A percentile compares a stretch with the other conserved stretches of the same genome.
phyloP scores from a whole-genome alignment of 129 eudicot species.

The Tanacetum coccineum region DNA sequence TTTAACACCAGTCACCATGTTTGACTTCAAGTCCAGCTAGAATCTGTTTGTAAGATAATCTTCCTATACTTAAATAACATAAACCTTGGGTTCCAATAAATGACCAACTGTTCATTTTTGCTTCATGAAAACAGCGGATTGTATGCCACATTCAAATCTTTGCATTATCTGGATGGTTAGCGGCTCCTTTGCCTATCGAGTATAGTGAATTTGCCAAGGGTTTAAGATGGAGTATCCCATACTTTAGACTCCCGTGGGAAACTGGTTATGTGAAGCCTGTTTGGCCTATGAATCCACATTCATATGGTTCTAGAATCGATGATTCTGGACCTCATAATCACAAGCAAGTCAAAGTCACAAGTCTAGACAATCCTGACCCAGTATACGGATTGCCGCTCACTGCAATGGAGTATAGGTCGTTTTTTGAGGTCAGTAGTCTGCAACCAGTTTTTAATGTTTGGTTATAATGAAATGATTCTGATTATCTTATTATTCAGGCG shows the following conservation, averaged over 20 bases:
- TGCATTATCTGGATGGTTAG: conserved; percentile 84
- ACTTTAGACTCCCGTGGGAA: conserved; percentile 92
- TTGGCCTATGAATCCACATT: conserved; percentile 42
- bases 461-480: too few relatives aligned
- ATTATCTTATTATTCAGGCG: too few relatives aligned
- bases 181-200: conserved; percentile 82
- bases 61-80: not conserved
- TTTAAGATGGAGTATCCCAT: conserved; percentile 90
- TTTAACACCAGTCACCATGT: conserved; percentile 47
- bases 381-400: conserved; percentile 77
- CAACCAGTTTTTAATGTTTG: too few relatives aligned
- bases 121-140: conserved; percentile 55
- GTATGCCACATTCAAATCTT: conserved; percentile 84
- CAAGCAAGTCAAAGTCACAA: conserved; percentile 17
- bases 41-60: conserved; percentile 69
- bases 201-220: conserved; percentile 77
- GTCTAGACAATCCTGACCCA: conserved; percentile 26
- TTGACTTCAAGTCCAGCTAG: conserved; percentile 61
- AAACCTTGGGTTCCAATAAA: too few relatives aligned
- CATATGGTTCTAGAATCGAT: conserved; percentile 31
- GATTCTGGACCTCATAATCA: conserved; percentile 25
- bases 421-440: conserved; percentile 61
- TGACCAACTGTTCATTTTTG: conserved; percentile 1
- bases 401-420: conserved; percentile 67
- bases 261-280: conserved; percentile 36